phyloP scores from a whole-genome alignment of 331 rosid genomes.

The Quercus phellos region DNA sequence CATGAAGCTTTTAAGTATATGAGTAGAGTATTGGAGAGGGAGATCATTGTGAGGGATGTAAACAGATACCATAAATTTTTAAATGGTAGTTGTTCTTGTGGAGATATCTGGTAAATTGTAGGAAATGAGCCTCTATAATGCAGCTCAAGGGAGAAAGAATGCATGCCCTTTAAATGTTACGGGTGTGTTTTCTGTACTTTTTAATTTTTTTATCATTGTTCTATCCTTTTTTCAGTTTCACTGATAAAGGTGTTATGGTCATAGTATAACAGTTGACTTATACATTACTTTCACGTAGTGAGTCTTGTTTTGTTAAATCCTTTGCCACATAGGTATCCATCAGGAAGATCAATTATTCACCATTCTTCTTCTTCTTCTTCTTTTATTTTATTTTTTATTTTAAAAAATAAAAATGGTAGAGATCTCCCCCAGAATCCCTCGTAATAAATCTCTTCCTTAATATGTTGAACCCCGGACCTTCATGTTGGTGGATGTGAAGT shows the following conservation, averaged over 20 bases:
- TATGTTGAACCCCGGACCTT: no score
- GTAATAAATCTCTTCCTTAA: no score
- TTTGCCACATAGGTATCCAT: neutral
- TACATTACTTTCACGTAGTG: neutral
- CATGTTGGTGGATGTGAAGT: no score
- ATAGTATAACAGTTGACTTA: neutral
- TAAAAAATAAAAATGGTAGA: no score
- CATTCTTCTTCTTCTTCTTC: no score
- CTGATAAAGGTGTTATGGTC: no score
- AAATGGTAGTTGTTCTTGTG: slow-evolving; percentile 64
- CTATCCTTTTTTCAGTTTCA: no score
- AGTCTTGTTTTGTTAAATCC: neutral
- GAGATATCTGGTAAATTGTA: slow-evolving; percentile 46
- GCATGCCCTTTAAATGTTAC: neutral
- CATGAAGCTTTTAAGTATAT: slow-evolving; percentile 69
- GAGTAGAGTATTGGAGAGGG: slow-evolving; percentile 59
- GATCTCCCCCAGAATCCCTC: no score
- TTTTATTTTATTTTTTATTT: no score
- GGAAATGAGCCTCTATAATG: neutral
- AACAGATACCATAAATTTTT: slow-evolving; percentile 77
- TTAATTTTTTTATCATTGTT: neutral
- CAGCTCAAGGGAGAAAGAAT: neutral
- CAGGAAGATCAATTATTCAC: neutral
- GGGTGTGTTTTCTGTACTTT: no score
- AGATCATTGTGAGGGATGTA: slow-evolving; percentile 73